Base-by-base conservation (phyloP, 2,329 filamentous ascomycete genomes). In the Fusarium scirpi region DNA sequence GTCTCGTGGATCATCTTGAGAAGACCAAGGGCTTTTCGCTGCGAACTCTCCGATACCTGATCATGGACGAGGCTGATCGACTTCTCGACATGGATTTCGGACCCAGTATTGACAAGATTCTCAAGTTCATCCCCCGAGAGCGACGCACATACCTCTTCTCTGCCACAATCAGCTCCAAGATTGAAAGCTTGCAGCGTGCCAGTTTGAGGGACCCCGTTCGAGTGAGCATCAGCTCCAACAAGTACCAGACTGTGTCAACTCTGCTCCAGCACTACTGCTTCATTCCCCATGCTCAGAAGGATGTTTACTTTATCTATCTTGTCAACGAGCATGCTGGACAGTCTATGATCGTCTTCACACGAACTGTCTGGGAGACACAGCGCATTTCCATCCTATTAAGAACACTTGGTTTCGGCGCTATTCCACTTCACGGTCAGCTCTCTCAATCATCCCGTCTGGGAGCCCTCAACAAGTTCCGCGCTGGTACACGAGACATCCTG, bases 1-100 rank as follows among this genome's bases (percentile, higher is more conserved):
- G 95, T 60, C 83, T 98, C 24, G 85, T 98, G 7, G 96, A 98
- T 76, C 96, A 99, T 75, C 84, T 98, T 11, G 94, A 98, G 79
- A 97, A 97, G 81, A 99, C 96, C 4, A 98, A 97, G 80, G 95
- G 96, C 13, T 98, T 99, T 81, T 94, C 92, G 3, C 83, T 98
- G 51, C 88, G 92, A 30, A 86, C 87, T 6, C 84, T 98, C 40
- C 94, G 94, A 77, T 97, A 95, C 77, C 85, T 98, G 6, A 94
- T 98, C 67, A 94, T 98, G 89, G 95, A 98, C 77, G 95, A 98
- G 82, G 95, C 95, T 25, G 95, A 98, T 79, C 86, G 94, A 62
- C 86, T 98, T 12, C 87, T 98, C 3, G 96, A 99, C 77, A 90
- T 98, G 78, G 94, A 98, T 79, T 98, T 98, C 73, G 94, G 94